Evolutionary conservation across 768 basidiomycete species (phyloP).

Genomic region (Rubroboletus pulcherrimus): DNA sequence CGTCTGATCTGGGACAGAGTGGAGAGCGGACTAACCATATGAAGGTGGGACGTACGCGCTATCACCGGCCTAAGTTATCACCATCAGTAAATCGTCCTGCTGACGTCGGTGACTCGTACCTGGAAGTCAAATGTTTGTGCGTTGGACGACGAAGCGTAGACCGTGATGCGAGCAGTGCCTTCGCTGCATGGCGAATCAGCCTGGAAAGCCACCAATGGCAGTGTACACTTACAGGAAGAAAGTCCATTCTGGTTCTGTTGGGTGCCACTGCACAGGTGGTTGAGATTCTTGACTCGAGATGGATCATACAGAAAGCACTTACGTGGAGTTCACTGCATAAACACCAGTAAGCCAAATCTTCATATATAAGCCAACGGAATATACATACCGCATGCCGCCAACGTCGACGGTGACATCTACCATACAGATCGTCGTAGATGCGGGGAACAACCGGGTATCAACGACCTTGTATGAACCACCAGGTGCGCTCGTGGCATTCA

Average conservation of each 20-base stretch:
- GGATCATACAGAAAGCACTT: conserved; percentile 13
- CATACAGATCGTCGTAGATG: conserved; percentile 49
- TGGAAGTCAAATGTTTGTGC: conserved; percentile 47
- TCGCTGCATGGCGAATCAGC: conserved; percentile 22
- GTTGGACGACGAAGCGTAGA: conserved; percentile 37
- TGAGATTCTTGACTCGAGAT: background rate
- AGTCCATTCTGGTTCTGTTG: conserved; percentile 48
- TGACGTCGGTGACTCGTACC: conserved; percentile 12
- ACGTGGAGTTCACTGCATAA: conserved; percentile 43
- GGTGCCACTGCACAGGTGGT: conserved; percentile 41
- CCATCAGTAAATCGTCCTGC: background rate
- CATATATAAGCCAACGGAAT: background rate
- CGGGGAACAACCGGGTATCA: conserved; percentile 52
- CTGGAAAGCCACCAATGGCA: background rate
- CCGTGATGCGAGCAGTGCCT: conserved; percentile 41
- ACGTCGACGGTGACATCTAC: conserved; percentile 57
- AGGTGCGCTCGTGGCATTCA: conserved; percentile 38
- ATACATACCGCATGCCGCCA: conserved; percentile 54
- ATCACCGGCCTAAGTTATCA: conserved; percentile 29
- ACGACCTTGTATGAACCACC: conserved; percentile 62
- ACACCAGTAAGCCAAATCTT: background rate
- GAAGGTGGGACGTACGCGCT: conserved; percentile 24
- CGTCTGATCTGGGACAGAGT: background rate
- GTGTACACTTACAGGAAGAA: conserved; percentile 34
- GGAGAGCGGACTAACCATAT: conserved; percentile 15